Evolutionary conservation across 1,284 basidiomycete genomes (phyloP), one percentile per base, ranked within the genome.

Genomic region (Malassezia nana): DNA sequence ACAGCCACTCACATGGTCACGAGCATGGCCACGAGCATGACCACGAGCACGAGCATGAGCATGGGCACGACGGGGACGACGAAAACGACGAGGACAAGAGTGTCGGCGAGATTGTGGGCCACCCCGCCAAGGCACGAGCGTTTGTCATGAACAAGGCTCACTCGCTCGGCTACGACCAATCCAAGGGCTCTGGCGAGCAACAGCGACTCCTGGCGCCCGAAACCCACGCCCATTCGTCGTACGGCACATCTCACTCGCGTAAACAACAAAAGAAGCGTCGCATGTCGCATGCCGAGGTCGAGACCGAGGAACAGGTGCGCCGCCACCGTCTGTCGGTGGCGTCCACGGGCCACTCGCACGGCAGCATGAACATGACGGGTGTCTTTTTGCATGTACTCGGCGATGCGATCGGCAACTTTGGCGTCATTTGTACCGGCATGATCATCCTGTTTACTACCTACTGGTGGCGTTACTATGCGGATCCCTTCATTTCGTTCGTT

Each of bases 291-390:
- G 58, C 9, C 46, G 60, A 39, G 43, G 46, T 6, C 7, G 24
- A 16, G 28, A 32, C 50, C 6, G 33, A 35, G 9, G 33, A 39
- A 25, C 60, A 59, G 10, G 57, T 58, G 4, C 57, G 59, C 41
- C 47, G 41, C 15, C 57, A 64, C 25, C 50, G 48, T 25, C 31
- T 39, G 16, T 25, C 46, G 28, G 46, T 42, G 18, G 53, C 41
- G 20, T 18, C 40, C 4, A n/a, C 40, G 0, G 53, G 33, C 8
- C 65, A 68, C 56, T 60, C 60, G 6, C 69, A 74, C 54, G 64
- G 62, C 33, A 87, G 84, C 5, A 96, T 99, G 92, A 99, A 96
- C 77, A 96, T 98, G 90, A 86, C 79, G 29, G 94, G 90, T 26
- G 81, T 98, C 3, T 80, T 98, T 52, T 77, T 98, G 22, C 94